Conservation (phyloP, 2,329 filamentous ascomycete genomes). For the Cercospora citrullina region DNA sequence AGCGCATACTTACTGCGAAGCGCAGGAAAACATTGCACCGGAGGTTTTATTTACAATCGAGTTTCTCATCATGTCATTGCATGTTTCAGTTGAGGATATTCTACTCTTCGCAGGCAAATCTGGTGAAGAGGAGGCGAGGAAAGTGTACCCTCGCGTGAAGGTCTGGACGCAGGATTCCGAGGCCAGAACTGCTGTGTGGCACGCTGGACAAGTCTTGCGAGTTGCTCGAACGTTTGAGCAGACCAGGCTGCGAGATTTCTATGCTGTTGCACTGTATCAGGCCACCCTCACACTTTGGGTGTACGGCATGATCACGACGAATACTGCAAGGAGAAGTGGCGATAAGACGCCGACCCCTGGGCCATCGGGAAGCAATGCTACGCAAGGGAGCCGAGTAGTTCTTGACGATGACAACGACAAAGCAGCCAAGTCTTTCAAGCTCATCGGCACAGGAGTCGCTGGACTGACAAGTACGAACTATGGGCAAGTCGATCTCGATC, state of each 20-base stretch:
- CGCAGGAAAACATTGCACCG: constrained; percentile 31
- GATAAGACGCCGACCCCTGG: constrained; percentile 16
- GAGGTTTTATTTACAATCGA: constrained; percentile 42
- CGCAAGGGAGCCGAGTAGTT: constrained; percentile 7
- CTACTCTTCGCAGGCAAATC: constrained; percentile 66
- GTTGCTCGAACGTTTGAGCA: constrained; percentile 46
- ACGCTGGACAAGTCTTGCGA: constrained; percentile 64
- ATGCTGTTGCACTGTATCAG: constrained; percentile 66
- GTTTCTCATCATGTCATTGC: constrained; percentile 61
- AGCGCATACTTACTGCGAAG: constrained; percentile 27
- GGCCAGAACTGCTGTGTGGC: constrained; percentile 61
- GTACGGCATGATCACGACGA: constrained; percentile 53
- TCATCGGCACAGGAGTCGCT: constrained; percentile 56
- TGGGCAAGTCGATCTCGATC: neutral
- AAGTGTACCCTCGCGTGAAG: constrained; percentile 56
- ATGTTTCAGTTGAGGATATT: constrained; percentile 62
- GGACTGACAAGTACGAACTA: constrained; percentile 26
- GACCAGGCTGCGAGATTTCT: constrained; percentile 56
- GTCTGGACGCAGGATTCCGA: constrained; percentile 57
- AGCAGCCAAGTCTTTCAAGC: constrained; percentile 58
- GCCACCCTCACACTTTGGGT: constrained; percentile 67
- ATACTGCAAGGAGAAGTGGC: constrained; percentile 42
- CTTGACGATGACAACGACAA: constrained; percentile 61
- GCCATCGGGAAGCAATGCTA: neutral
- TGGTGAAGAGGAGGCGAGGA: constrained; percentile 62